A percentile compares a stretch with the other conserved stretches of the same genome.
phyloP scores from a whole-genome alignment of 2,329 filamentous ascomycete species.

The Alternaria tenuissima region DNA sequence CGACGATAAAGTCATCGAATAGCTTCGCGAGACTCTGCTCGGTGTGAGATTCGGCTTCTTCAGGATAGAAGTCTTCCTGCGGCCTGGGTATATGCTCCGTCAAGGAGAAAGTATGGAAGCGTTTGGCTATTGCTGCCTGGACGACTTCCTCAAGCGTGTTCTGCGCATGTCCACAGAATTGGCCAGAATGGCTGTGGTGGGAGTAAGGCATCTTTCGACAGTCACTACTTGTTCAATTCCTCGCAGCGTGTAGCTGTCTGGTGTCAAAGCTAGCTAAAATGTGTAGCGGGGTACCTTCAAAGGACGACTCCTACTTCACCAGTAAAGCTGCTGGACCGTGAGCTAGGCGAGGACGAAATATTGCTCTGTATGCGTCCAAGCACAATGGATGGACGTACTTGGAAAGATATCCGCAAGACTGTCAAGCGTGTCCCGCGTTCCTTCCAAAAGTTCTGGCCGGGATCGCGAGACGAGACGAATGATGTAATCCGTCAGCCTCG shows the following conservation, averaged over 20 bases:
- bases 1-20: conserved; percentile 76
- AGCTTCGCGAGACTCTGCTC: conserved; percentile 51
- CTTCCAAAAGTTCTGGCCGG: neutral
- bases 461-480: neutral
- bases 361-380: neutral
- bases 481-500: conserved; percentile 8
- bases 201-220: conserved; percentile 83
- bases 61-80: conserved; percentile 84
- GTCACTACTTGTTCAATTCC: neutral
- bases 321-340: neutral
- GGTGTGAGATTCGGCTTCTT: conserved; percentile 69
- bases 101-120: conserved; percentile 83
- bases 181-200: conserved; percentile 96
- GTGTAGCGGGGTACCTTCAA: neutral
- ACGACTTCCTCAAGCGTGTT: conserved; percentile 86
- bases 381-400: neutral
- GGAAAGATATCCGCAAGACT: neutral
- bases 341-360: neutral
- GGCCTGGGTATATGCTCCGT: conserved; percentile 96
- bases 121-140: conserved; percentile 76
- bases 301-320: neutral
- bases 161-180: conserved; percentile 91
- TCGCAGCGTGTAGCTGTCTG: neutral
- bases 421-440: neutral
- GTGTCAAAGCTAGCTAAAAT: neutral